Conservation (phyloP, 2,329 filamentous ascomycete genomes). For the Penicillium sp. region DNA sequence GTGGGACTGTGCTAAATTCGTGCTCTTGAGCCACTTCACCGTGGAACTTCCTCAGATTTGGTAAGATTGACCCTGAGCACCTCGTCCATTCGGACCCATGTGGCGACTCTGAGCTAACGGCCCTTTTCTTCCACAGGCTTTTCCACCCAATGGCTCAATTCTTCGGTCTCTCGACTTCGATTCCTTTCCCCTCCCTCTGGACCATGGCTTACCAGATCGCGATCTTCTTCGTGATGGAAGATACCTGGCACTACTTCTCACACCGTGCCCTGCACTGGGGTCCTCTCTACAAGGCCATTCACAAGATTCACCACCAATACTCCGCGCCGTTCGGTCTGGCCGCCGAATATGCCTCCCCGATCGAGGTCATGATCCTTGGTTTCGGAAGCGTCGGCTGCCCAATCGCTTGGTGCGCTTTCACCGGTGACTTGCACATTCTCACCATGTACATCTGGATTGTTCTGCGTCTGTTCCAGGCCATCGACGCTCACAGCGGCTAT, state of each 20-base stretch:
- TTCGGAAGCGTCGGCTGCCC: conserved; percentile 83
- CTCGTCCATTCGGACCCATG: background rate
- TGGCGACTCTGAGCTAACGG: background rate
- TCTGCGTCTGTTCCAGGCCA: conserved; percentile 91
- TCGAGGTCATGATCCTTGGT: conserved; percentile 94
- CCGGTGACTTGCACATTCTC: conserved; percentile 86
- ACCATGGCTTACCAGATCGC: conserved; percentile 92
- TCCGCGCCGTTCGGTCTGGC: conserved; percentile 95
- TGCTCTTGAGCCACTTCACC: conserved; percentile 94
- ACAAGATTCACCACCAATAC: conserved; percentile 99
- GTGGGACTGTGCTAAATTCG: conserved; percentile 90
- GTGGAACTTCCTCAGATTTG: conserved; percentile 98
- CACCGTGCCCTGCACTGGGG: conserved; percentile 94
- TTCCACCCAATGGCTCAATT: conserved; percentile 97
- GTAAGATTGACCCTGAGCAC: conserved; percentile 48
- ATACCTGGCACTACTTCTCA: conserved; percentile 98
- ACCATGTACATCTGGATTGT: conserved; percentile 99
- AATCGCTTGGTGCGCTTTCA: conserved; percentile 81
- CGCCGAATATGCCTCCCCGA: conserved; percentile 95
- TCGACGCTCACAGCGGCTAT: conserved; percentile 96
- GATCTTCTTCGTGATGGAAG: conserved; percentile 94
- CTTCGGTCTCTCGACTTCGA: conserved; percentile 84
- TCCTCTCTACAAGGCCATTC: conserved; percentile 92
- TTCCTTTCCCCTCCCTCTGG: conserved; percentile 84
- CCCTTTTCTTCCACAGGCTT: conserved; percentile 57